Evolutionary conservation across 257 asterid genomes (phyloP), one percentile per base, ranked within the genome.

Genomic region (Primulina tabacum): DNA sequence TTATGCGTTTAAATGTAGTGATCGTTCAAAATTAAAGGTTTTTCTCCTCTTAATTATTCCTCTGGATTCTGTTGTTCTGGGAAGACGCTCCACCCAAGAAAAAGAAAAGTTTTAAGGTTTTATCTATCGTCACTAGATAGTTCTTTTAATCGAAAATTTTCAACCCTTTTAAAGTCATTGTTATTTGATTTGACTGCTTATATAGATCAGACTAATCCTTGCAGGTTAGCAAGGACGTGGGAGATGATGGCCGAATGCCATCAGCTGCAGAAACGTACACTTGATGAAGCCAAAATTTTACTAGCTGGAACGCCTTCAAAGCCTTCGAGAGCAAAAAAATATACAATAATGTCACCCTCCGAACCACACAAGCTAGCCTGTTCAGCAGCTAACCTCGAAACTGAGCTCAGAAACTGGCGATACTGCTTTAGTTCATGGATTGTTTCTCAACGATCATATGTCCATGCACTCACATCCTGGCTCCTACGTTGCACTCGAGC

Each of bases 231-330:
- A 69, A 87, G 82, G 67, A 93, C 90, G 99, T 93, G 99, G 99
- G 86, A 86, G 78, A 89, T 77, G 40, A 93, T 93, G 97, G 96
- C 96, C 0, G 96, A 93, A 80, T 89, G 97, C 80, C 99, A 93
- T 74, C 92, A 80, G 81, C 4, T 73, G 64, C 99, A 93, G 77
- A 93, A 89, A 76, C 88, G 83, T 38, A 93, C 96, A 0, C 91
- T 93, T 16, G 97, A 93, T 18, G 96, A 93, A 66, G 99, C 99
- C 76, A 93, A 93, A 86, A 86, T 85, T 60, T 75, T 93, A 57
- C 82, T 90, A 10, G 97, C 97, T 12, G 88, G 92, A 12, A 87
- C 86, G 16, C 92, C 95, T 59, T 85, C 92, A 9, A 88, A 79
- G 60, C 75, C 76, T 5, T 74, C 88, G 0, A 77, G 85, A 18